phyloP scores from a whole-genome alignment of 345 rosid genomes.

The Gossypium bickii region DNA sequence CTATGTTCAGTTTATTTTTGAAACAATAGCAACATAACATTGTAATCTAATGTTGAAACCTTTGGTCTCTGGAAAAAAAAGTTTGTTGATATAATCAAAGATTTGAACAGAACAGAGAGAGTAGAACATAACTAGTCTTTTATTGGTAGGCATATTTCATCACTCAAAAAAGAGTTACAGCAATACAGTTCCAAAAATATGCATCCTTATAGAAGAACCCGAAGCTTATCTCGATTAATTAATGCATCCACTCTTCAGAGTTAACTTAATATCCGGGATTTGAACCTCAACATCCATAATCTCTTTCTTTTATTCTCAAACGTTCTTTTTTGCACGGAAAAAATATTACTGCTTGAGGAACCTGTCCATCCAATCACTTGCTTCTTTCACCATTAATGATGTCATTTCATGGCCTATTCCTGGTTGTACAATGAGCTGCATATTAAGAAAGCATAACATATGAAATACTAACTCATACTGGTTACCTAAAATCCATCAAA shows the following conservation, averaged over 20 bases:
- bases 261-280: background rate
- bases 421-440: slow-evolving; percentile 61
- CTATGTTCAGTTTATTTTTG: background rate
- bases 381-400: slow-evolving; percentile 61
- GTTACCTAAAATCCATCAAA: background rate
- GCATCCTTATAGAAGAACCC: background rate
- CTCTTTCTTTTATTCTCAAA: background rate
- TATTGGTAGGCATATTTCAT: background rate
- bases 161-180: background rate
- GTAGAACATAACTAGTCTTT: too few relatives aligned
- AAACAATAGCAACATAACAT: background rate
- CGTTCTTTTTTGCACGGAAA: background rate
- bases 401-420: slow-evolving; percentile 70
- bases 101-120: background rate
- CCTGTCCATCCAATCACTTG: slow-evolving; percentile 73
- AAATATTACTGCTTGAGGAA: slow-evolving; percentile 35
- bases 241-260: background rate
- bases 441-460: slow-evolving; percentile 4
- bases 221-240: background rate
- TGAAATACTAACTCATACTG: background rate
- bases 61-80: too few relatives aligned
- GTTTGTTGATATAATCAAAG: background rate
- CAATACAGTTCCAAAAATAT: background rate
- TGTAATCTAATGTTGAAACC: background rate
- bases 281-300: background rate